Conservation (phyloP, 2,329 filamentous ascomycete species). For the Biscogniauxia sp. region DNA sequence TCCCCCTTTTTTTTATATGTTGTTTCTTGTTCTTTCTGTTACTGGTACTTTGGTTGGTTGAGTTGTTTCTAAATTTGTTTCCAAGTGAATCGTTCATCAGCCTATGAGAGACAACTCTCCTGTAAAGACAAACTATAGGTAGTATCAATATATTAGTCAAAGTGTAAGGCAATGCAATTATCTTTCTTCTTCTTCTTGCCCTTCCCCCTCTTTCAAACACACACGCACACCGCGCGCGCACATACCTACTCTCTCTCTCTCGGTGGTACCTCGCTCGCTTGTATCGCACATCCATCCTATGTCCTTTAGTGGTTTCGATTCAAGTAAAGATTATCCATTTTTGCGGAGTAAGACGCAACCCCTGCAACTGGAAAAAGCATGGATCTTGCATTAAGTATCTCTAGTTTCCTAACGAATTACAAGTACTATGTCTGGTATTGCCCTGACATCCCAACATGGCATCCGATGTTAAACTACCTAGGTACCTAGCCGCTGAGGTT, state of each 20-base stretch:
- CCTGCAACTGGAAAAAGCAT: neutral
- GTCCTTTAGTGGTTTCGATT: neutral
- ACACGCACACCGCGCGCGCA: neutral
- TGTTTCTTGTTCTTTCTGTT: no score
- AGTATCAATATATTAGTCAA: no score
- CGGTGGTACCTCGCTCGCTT: neutral
- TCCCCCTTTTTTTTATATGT: no score
- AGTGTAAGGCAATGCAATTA: no score
- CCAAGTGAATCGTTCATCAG: no score
- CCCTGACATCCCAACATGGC: neutral
- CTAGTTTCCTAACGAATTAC: neutral
- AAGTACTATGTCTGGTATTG: no score
- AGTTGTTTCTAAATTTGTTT: no score
- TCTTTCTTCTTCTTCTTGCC: neutral
- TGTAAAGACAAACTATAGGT: no score
- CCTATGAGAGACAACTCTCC: no score
- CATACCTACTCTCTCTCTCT: neutral
- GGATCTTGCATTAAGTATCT: neutral
- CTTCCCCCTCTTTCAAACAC: neutral
- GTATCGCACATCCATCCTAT: neutral
- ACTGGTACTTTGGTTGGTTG: no score
- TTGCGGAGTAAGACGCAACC: neutral
- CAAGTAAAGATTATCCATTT: neutral
- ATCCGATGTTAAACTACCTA: neutral
- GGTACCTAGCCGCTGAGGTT: neutral